phyloP scores from a whole-genome alignment of 2,329 filamentous ascomycete genomes.

The Emmonsiellopsis sp. region DNA sequence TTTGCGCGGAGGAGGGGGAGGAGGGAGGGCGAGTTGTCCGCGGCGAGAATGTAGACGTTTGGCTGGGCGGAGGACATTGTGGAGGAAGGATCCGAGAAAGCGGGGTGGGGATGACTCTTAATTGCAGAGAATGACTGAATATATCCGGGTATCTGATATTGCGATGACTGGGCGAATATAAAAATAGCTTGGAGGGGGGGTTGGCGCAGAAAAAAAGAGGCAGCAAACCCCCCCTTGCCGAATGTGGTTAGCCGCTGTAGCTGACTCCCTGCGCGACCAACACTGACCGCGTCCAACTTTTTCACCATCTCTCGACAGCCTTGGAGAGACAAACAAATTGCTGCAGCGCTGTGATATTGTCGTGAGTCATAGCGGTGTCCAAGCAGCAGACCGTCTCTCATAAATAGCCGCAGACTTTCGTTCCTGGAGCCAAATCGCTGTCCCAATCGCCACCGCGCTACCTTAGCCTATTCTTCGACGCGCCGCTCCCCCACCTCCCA shows the following conservation, averaged over 20 bases:
- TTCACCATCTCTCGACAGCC: too few relatives aligned
- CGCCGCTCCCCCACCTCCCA: background rate
- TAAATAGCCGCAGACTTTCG: background rate
- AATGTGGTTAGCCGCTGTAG: too few relatives aligned
- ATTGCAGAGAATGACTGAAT: too few relatives aligned
- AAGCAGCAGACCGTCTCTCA: background rate
- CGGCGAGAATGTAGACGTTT: conserved; percentile 67
- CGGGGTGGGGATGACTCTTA: background rate
- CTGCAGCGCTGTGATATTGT: too few relatives aligned
- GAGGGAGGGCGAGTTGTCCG: conserved; percentile 68
- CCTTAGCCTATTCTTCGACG: background rate
- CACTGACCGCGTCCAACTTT: too few relatives aligned
- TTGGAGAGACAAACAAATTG: too few relatives aligned
- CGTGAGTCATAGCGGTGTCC: too few relatives aligned
- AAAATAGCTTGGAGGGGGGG: background rate
- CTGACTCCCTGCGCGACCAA: too few relatives aligned
- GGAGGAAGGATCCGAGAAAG: background rate
- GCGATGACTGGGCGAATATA: background rate
- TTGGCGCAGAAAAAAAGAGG: too few relatives aligned
- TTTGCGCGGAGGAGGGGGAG: conserved; percentile 65
- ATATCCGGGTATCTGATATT: too few relatives aligned
- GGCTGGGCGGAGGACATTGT: conserved; percentile 18
- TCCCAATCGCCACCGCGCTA: too few relatives aligned
- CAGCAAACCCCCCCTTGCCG: too few relatives aligned
- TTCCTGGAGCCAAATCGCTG: background rate